A percentile compares a stretch with the other conserved stretches of the same genome.
Evolutionary conservation across 495 filamentous ascomycete genomes (phyloP).

Genomic region (Penicillium manginii): DNA sequence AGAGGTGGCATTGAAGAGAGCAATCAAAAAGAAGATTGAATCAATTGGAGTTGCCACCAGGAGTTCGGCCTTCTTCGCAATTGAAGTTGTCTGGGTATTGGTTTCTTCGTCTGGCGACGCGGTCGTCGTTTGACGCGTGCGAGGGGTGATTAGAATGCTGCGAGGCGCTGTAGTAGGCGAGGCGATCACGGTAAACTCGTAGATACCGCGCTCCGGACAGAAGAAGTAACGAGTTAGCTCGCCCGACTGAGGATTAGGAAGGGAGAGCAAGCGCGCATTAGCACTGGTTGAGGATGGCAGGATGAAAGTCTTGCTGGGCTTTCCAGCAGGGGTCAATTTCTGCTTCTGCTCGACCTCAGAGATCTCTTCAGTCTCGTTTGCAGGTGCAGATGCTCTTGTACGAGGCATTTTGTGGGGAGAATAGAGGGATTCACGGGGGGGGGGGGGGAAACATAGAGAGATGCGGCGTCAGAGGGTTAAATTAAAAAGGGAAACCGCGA

Average conservation of each 20-base stretch:
- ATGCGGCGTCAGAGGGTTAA: not conserved
- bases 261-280: constrained; percentile 70
- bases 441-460: too few relatives aligned
- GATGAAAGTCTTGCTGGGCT: constrained; percentile 74
- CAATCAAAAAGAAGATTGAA: constrained; percentile 80
- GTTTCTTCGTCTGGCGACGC: constrained; percentile 17
- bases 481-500: constrained; percentile 28
- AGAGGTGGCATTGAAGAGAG: constrained; percentile 56
- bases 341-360: constrained; percentile 16
- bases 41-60: constrained; percentile 85
- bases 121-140: constrained; percentile 6
- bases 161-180: constrained; percentile 51
- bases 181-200: constrained; percentile 81
- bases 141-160: constrained; percentile 40
- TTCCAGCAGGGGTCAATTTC: constrained; percentile 26
- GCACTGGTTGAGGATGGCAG: constrained; percentile 68
- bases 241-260: constrained; percentile 75
- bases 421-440: not conserved
- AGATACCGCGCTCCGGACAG: constrained; percentile 76
- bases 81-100: constrained; percentile 19
- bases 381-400: constrained; percentile 40
- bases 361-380: constrained; percentile 22
- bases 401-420: constrained; percentile 22
- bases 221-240: constrained; percentile 73
- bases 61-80: constrained; percentile 67